Evolutionary conservation across 371 early-diverging fungal genomes (phyloP).

Genomic region (Apophysomyces elegans): DNA sequence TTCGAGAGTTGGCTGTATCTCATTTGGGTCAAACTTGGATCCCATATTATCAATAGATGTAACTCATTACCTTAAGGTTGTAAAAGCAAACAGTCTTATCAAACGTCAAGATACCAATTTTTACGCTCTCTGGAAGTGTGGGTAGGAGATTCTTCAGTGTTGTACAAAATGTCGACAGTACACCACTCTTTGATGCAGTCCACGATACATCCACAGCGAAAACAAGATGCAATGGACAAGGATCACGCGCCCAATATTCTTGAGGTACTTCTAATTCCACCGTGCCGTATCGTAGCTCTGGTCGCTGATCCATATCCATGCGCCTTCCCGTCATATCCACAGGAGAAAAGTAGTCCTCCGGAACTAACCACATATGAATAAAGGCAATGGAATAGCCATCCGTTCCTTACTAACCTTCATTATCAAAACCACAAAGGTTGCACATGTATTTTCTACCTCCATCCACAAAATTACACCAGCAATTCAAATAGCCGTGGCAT

Average conservation of each 20-base stretch:
- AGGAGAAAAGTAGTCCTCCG: conserved; percentile 89
- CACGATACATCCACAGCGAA: conserved; percentile 95
- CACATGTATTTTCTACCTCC: conserved; percentile 92
- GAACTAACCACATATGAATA: conserved; percentile 48
- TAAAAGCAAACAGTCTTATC: conserved; percentile 96
- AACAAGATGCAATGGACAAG: conserved; percentile 74
- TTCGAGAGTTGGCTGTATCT: conserved; percentile 63
- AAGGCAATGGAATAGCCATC: background rate
- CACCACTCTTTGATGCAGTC: conserved; percentile 82
- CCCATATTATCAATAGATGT: background rate
- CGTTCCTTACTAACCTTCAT: conserved; percentile 58
- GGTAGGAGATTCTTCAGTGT: conserved; percentile 67
- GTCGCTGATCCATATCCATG: conserved; percentile 83
- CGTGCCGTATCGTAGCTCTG: conserved; percentile 87
- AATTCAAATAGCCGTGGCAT: conserved; percentile 95
- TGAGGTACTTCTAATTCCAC: conserved; percentile 91
- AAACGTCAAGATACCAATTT: conserved; percentile 89
- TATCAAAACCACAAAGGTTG: conserved; percentile 90
- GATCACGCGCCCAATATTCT: conserved; percentile 69
- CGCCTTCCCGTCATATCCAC: conserved; percentile 91
- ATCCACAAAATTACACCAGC: conserved; percentile 82
- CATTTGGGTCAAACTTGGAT: background rate
- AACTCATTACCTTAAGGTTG: conserved; percentile 71
- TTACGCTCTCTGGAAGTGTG: conserved; percentile 58
- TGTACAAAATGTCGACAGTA: conserved; percentile 68